Percentiles rank a stretch among this genome's conserved stretches.
phyloP scores from a whole-genome alignment of 495 filamentous ascomycete genomes.

The Penicillium subrubescens region DNA sequence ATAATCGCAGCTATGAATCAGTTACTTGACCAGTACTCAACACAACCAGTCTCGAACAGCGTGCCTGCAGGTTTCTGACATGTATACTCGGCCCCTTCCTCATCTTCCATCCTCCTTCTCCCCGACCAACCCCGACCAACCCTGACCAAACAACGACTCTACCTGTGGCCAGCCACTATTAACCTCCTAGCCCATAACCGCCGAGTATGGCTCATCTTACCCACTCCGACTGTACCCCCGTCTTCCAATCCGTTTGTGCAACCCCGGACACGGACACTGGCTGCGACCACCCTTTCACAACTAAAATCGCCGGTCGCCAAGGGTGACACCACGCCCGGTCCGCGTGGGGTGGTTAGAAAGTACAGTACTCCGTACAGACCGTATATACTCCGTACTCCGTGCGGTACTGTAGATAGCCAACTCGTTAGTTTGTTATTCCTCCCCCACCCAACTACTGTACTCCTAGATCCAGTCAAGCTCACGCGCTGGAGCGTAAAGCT shows the following conservation, averaged over 20 bases:
- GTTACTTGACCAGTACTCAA: background rate
- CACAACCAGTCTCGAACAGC: background rate
- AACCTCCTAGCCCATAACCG: background rate
- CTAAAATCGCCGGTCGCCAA: conserved; percentile 8
- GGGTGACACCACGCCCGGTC: conserved; percentile 3
- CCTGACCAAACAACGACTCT: background rate
- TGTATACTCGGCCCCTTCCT: background rate
- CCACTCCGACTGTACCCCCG: background rate
- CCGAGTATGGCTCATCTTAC: background rate
- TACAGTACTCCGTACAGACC: background rate
- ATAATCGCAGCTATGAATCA: background rate
- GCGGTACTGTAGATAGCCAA: background rate
- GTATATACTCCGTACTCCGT: background rate
- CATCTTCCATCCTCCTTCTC: background rate
- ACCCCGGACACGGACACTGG: conserved; percentile 15
- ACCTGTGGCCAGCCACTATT: background rate
- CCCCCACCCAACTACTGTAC: background rate
- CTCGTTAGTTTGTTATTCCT: background rate
- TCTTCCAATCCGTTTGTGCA: conserved; percentile 6
- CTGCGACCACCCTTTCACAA: conserved; percentile 6
- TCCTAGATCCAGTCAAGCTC: background rate
- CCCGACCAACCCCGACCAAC: background rate
- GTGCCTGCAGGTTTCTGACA: background rate
- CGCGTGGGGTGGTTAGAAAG: conserved; percentile 1
- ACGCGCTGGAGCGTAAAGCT: background rate